A percentile compares a stretch with the other conserved stretches of the same genome.
Conservation (phyloP, 352 stramenopile genomes). For the Phytophthora crassamura region DNA sequence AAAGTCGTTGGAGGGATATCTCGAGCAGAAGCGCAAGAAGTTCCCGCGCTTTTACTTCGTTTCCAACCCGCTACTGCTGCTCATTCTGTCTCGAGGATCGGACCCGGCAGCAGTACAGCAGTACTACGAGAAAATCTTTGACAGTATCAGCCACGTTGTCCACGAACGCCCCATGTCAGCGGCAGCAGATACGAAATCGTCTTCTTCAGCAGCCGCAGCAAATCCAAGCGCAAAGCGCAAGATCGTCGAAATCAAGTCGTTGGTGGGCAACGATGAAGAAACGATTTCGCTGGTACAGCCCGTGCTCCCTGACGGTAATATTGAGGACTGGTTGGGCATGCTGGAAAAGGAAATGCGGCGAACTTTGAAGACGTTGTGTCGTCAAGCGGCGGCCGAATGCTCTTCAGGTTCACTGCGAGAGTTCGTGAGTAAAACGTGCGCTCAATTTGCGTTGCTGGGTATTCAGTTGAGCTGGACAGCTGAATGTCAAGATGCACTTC, state of each 20-base stretch:
- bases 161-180: constrained; percentile 49
- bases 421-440: constrained; percentile 78
- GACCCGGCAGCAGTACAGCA: constrained; percentile 81
- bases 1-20: constrained; percentile 91
- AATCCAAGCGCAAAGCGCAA: constrained; percentile 52
- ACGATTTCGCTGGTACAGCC: constrained; percentile 62
- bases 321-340: constrained; percentile 83
- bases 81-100: constrained; percentile 89
- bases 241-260: constrained; percentile 82
- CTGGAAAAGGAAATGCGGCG: constrained; percentile 76
- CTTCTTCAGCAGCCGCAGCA: constrained; percentile 2
- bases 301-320: constrained; percentile 77
- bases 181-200: constrained; percentile 12
- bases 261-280: constrained; percentile 78
- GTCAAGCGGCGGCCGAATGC: constrained; percentile 65
- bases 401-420: constrained; percentile 54
- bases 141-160: constrained; percentile 79
- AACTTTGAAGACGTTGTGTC: constrained; percentile 72
- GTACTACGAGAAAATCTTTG: constrained; percentile 92
- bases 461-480: constrained; percentile 85
- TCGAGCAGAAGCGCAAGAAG: constrained; percentile 92
- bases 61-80: constrained; percentile 89
- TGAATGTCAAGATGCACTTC: constrained; percentile 72
- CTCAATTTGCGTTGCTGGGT: constrained; percentile 76
- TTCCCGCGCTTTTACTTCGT: constrained; percentile 95